Conservation (phyloP, 1,284 basidiomycete genomes). For the Rhizopogon parksii region DNA sequence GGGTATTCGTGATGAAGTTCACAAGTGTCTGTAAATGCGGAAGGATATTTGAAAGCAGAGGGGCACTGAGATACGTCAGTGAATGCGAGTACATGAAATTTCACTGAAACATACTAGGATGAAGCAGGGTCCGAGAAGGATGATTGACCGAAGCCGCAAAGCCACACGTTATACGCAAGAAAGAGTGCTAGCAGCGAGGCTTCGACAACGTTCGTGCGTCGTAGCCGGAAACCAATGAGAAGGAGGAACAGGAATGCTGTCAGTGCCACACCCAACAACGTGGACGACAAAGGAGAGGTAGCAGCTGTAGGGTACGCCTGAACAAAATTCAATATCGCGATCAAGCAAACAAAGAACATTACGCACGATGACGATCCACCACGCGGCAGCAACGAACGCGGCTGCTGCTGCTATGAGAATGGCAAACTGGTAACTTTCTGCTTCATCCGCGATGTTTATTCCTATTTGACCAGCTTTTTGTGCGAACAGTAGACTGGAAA, state of each 20-base stretch:
- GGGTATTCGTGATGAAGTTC: conserved; percentile 74
- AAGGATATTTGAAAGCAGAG: conserved; percentile 68
- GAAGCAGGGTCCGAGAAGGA: conserved; percentile 63
- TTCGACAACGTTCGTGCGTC: conserved; percentile 90
- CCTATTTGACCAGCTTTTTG: conserved; percentile 74
- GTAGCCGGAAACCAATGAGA: conserved; percentile 81
- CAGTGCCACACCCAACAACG: conserved; percentile 70
- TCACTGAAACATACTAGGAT: conserved; percentile 56
- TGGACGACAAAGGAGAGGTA: conserved; percentile 76
- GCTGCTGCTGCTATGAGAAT: conserved; percentile 67
- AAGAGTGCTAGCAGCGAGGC: conserved; percentile 82
- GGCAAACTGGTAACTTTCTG: conserved; percentile 68
- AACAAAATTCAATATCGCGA: neutral
- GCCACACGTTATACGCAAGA: conserved; percentile 81
- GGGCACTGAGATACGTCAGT: conserved; percentile 42
- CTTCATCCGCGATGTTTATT: conserved; percentile 59
- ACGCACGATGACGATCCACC: conserved; percentile 74
- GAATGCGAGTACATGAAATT: neutral
- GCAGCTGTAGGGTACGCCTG: conserved; percentile 77
- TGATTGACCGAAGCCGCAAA: conserved; percentile 69
- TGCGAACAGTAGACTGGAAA: conserved; percentile 75
- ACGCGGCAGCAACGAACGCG: conserved; percentile 70
- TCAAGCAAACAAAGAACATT: neutral
- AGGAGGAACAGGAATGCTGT: conserved; percentile 78
- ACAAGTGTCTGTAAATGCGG: conserved; percentile 72